Evolutionary conservation across 1,139 yeast species (phyloP).

Genomic region (Geotrichum histeridarum): DNA sequence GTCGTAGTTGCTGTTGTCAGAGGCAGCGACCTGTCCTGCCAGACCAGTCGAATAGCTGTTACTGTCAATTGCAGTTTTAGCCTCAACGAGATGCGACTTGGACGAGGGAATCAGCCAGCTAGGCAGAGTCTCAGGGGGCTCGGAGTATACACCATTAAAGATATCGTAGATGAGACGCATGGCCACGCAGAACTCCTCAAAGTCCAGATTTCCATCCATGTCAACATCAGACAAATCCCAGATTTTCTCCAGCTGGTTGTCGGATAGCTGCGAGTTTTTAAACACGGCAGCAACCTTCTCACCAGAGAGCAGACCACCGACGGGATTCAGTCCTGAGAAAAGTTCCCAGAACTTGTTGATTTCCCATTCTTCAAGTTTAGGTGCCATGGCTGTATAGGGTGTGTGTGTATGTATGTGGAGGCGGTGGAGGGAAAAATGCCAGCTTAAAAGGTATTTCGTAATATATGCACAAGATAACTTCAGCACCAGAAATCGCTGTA

Average conservation of each 20-base stretch:
- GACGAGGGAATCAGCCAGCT: conserved; percentile 89
- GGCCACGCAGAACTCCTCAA: conserved; percentile 95
- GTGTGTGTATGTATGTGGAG: not conserved
- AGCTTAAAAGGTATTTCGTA: too few relatives aligned
- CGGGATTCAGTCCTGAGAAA: conserved; percentile 82
- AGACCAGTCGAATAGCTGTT: conserved; percentile 13
- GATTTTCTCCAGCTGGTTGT: conserved; percentile 67
- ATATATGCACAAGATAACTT: too few relatives aligned
- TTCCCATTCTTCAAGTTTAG: conserved; percentile 83
- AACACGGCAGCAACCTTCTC: conserved; percentile 82
- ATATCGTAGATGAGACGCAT: conserved; percentile 91
- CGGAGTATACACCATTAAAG: conserved; percentile 65
- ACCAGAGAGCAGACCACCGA: conserved; percentile 70
- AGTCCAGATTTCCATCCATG: conserved; percentile 83
- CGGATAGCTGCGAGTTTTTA: conserved; percentile 79
- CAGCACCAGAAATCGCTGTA: too few relatives aligned
- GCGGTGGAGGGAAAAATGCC: too few relatives aligned
- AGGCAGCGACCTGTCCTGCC: conserved; percentile 17
- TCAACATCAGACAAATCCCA: conserved; percentile 96
- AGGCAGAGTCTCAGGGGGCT: conserved; percentile 70
- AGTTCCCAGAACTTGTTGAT: conserved; percentile 96
- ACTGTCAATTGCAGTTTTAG: conserved; percentile 56
- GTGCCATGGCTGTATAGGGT: conserved; percentile 21
- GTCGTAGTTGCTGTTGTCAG: conserved; percentile 42
- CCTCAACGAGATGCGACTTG: conserved; percentile 77